These are phyloP conservation scores for Nectriaceae sp. DNA, from an alignment of 2,329 filamentous ascomycete species.

Conservation along the genomic window DNA sequence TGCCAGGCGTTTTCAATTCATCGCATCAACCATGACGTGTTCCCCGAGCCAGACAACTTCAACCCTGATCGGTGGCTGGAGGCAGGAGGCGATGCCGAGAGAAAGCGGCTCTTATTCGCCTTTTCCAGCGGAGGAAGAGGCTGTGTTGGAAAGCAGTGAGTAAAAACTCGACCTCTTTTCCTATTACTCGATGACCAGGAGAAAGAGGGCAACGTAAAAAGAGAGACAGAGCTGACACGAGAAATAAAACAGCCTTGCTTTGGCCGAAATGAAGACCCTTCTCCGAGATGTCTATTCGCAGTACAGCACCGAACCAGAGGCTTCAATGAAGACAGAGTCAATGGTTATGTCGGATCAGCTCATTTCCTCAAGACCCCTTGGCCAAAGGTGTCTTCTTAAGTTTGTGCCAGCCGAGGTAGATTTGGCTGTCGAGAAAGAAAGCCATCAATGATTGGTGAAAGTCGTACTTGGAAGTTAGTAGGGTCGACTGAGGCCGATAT, in stretches of 20 bases:
- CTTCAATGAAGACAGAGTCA: slow-evolving; percentile 52
- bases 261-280: slow-evolving; percentile 69
- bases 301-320: slow-evolving; percentile 57
- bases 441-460: too few species aligned
- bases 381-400: slow-evolving; percentile 58
- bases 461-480: too few species aligned
- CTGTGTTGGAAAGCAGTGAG: slow-evolving; percentile 69
- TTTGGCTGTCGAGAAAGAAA: too few species aligned
- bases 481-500: too few species aligned
- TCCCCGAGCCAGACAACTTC: slow-evolving; percentile 76
- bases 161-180: slow-evolving; percentile 29
- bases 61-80: slow-evolving; percentile 83
- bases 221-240: not conserved
- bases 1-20: slow-evolving; percentile 64
- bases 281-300: slow-evolving; percentile 62
- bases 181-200: not conserved
- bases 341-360: slow-evolving; percentile 70
- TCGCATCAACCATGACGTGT: slow-evolving; percentile 64
- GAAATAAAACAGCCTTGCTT: slow-evolving; percentile 47
- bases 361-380: slow-evolving; percentile 64
- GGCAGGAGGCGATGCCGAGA: slow-evolving; percentile 71
- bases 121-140: slow-evolving; percentile 67
- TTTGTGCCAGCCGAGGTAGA: slow-evolving; percentile 45
- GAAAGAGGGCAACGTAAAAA: slow-evolving; percentile 11
- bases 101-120: slow-evolving; percentile 63